Evolutionary conservation across 306 rosid genomes (phyloP).

Genomic region (Comarum palustre): DNA sequence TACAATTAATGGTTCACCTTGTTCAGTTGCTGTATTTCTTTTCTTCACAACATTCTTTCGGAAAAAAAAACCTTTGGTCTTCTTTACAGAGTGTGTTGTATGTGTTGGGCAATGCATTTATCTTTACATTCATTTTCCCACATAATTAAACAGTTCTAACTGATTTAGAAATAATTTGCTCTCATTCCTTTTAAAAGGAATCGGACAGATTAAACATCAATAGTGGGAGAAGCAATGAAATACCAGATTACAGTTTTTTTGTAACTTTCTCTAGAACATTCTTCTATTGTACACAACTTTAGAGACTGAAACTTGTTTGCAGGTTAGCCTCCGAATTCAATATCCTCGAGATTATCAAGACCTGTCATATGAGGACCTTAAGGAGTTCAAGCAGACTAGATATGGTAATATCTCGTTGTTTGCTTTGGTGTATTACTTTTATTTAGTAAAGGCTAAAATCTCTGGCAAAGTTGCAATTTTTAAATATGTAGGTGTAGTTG

Average conservation of each 20-base stretch:
- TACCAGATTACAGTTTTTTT: background rate
- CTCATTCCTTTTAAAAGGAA: background rate
- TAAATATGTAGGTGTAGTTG: background rate
- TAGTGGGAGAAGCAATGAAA: slow-evolving; percentile 14
- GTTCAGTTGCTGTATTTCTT: background rate
- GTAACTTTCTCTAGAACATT: slow-evolving; percentile 8
- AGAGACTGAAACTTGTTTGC: slow-evolving; percentile 33
- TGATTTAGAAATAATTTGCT: background rate
- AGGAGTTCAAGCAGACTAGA: slow-evolving; percentile 95
- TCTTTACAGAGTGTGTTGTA: background rate
- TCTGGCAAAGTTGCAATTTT: background rate
- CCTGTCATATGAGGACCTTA: slow-evolving; percentile 89
- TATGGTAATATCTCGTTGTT: slow-evolving; percentile 66
- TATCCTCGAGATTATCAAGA: slow-evolving; percentile 92
- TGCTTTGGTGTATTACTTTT: slow-evolving; percentile 2
- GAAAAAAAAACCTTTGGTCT: background rate
- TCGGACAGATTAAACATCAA: slow-evolving; percentile 4
- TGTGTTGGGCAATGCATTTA: background rate
- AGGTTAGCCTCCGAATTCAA: slow-evolving; percentile 95
- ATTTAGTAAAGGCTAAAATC: background rate
- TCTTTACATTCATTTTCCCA: background rate
- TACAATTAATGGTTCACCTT: background rate
- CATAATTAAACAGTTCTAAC: background rate
- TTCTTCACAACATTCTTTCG: background rate
- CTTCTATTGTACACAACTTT: slow-evolving; percentile 14